A percentile compares a stretch with the other conserved stretches of the same genome.
Evolutionary conservation across 1,139 yeast genomes (phyloP).

Genomic region (Cylindricascospora bacillispora): DNA sequence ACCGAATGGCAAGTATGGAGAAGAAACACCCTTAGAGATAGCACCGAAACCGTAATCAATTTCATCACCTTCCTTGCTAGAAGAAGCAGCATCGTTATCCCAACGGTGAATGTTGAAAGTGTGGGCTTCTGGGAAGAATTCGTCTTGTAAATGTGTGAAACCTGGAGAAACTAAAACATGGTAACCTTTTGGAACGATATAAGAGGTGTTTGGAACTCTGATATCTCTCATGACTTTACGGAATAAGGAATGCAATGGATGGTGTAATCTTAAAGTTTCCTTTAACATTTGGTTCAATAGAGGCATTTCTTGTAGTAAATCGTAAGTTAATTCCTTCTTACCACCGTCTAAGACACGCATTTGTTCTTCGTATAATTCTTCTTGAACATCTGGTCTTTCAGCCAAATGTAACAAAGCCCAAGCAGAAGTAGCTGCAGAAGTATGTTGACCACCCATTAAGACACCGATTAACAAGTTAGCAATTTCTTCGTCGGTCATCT

Average conservation of each 20-base stretch:
- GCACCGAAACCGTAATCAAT: slow-evolving; percentile 95
- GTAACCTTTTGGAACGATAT: slow-evolving; percentile 81
- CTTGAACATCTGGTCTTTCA: slow-evolving; percentile 72
- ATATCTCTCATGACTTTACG: slow-evolving; percentile 75
- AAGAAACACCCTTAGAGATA: slow-evolving; percentile 86
- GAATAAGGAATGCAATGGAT: slow-evolving; percentile 92
- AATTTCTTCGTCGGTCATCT: slow-evolving; percentile 90
- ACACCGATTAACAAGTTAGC: slow-evolving; percentile 90
- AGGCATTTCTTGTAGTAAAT: slow-evolving; percentile 70
- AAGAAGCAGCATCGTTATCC: slow-evolving; percentile 41
- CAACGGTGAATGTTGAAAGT: slow-evolving; percentile 81
- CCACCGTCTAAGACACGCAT: slow-evolving; percentile 45
- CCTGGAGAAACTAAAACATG: slow-evolving; percentile 91
- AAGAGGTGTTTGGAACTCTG: slow-evolving; percentile 67
- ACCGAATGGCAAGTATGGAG: slow-evolving; percentile 95
- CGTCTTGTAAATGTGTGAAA: slow-evolving; percentile 63
- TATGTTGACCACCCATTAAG: slow-evolving; percentile 98
- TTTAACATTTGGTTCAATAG: slow-evolving; percentile 70
- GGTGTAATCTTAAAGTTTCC: slow-evolving; percentile 90
- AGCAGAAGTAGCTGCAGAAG: slow-evolving; percentile 91
- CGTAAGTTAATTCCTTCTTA: slow-evolving; percentile 57
- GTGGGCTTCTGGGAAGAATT: slow-evolving; percentile 63
- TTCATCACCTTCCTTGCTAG: slow-evolving; percentile 33
- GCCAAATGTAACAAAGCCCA: slow-evolving; percentile 91
- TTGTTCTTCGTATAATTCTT: slow-evolving; percentile 66